Base-by-base conservation (phyloP, 164 flowering plant species). In the Houttuynia cordata region DNA sequence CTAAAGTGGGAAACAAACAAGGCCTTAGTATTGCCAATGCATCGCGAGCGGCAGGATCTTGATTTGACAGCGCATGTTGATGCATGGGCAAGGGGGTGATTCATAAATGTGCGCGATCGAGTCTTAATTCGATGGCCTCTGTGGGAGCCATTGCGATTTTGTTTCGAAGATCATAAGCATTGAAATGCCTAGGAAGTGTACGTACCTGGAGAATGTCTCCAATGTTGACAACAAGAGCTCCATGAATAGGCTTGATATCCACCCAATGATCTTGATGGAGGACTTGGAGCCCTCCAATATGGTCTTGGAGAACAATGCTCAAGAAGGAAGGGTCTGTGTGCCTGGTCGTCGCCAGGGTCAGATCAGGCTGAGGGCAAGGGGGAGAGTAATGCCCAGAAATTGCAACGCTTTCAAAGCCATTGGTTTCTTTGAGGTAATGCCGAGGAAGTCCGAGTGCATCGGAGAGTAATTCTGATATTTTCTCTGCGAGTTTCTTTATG, bases 201-300 rank as follows among this genome's bases (percentile, higher is more conserved):
- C 10, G n/a, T 73, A 61, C 83, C 77, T 77, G 80, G 0, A 80
- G 67, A 51, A 81, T 69, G 61, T 78, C 80, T 3, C 79, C 85
- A 19, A 78, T 62, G 64, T 78, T 78, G 4, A 75, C 64, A 1
- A 75, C 64, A 0, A 81, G 56, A 51, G 79, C 76, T 21, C 80
- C 85, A 21, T 71, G 76, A 0, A 57, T 21, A 0, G 77, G 77
- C 0, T 53, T 59, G 1, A 79, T 75, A 66, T 75, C 77, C 40
- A 75, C 53, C 83, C 82, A 81, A 1, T 69, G 71, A 57, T 74
- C 53, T 3, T 68, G 45, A 64, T 72, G 73, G 40, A 71, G 70
- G 45, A 77, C 67, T 64, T 79, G 83, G 18, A 79, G 81, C 51
- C 80, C 86, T 2, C 79, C 79, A 15, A 74, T 66, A 1, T 71